phyloP scores from a whole-genome alignment of 331 rosid species.

The Dryas integrifolia region DNA sequence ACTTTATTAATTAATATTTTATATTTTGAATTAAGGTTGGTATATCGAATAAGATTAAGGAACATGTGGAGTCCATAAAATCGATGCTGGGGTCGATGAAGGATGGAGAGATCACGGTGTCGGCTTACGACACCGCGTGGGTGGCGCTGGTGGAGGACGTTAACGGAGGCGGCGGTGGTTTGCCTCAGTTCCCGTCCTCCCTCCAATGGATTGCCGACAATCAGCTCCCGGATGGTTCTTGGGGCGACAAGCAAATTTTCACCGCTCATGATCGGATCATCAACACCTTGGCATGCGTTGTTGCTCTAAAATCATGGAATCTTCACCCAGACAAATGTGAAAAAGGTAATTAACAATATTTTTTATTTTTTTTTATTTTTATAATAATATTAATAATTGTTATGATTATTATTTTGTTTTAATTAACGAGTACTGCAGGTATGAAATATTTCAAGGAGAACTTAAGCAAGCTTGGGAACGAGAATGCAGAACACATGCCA shows the following conservation, averaged over 20 bases:
- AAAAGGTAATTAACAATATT: slow-evolving; percentile 41
- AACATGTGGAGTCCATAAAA: slow-evolving; percentile 42
- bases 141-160: slow-evolving; percentile 65
- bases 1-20: neutral
- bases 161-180: slow-evolving; percentile 31
- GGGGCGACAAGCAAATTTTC: slow-evolving; percentile 69
- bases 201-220: slow-evolving; percentile 76
- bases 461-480: slow-evolving; percentile 54
- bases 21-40: slow-evolving; percentile 6
- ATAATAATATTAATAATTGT: too few species aligned
- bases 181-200: slow-evolving; percentile 68
- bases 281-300: slow-evolving; percentile 73
- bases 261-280: slow-evolving; percentile 73
- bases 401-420: too few species aligned
- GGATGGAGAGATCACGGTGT: slow-evolving; percentile 73
- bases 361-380: too few species aligned
- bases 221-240: slow-evolving; percentile 79
- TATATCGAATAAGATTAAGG: slow-evolving; percentile 38
- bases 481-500: slow-evolving; percentile 82
- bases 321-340: slow-evolving; percentile 52
- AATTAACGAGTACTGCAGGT: slow-evolving; percentile 31
- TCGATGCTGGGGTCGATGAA: slow-evolving; percentile 56
- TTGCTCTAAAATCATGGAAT: slow-evolving; percentile 68
- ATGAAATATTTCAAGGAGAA: slow-evolving; percentile 55
- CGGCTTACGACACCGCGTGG: slow-evolving; percentile 99